These are phyloP conservation scores for Pyrrhoderma lamaoense DNA, from an alignment of 1,284 basidiomycete species.

Conservation along the genomic window DNA sequence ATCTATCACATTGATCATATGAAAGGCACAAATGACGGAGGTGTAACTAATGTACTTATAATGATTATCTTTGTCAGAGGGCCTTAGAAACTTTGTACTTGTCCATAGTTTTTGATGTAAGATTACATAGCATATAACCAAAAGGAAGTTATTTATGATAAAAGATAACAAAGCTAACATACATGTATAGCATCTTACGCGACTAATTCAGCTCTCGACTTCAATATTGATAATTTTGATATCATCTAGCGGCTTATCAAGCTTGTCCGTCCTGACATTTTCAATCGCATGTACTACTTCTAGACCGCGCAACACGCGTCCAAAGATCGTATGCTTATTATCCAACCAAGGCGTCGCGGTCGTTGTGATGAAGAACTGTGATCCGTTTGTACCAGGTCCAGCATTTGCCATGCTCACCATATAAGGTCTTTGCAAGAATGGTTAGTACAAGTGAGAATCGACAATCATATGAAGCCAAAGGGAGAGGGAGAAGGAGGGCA, in stretches of 20 bases:
- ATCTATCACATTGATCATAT: no score
- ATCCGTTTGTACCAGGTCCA: constrained; percentile 88
- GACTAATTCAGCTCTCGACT: no score
- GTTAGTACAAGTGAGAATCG: constrained; percentile 15
- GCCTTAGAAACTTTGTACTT: no score
- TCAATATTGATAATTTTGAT: constrained; percentile 82
- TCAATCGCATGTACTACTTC: constrained; percentile 56
- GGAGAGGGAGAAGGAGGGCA: background rate
- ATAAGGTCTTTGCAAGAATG: constrained; percentile 58
- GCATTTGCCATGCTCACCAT: constrained; percentile 99
- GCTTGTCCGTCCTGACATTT: constrained; percentile 67
- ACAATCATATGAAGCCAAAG: background rate
- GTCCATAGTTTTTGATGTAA: no score
- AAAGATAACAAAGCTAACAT: no score
- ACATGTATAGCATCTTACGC: no score
- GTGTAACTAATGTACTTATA: no score
- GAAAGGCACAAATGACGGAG: no score
- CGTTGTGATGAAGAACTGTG: constrained; percentile 98
- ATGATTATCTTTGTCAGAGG: no score
- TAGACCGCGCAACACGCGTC: constrained; percentile 60
- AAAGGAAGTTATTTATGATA: no score
- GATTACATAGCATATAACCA: no score
- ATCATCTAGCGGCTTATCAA: constrained; percentile 84
- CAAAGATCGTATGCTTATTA: constrained; percentile 95
- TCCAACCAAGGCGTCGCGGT: constrained; percentile 94